Percentiles rank a stretch among this genome's conserved stretches.
Evolutionary conservation across 106 monocot species (phyloP).

Genomic region (Dioscorea zingiberensis): DNA sequence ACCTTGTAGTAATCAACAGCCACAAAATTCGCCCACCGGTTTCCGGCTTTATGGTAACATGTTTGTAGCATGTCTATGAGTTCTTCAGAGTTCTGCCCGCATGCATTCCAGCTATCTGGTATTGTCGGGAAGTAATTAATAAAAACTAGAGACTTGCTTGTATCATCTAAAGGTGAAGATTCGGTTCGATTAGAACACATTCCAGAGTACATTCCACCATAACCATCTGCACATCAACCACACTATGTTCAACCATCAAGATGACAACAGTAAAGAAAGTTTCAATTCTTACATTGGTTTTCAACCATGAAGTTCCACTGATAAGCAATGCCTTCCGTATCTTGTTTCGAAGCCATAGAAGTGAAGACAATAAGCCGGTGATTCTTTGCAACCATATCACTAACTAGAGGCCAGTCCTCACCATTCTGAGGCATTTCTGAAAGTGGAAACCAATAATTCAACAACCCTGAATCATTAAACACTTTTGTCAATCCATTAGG

Average conservation of each 20-base stretch:
- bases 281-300: conserved; percentile 56
- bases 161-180: conserved; percentile 58
- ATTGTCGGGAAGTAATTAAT: conserved; percentile 62
- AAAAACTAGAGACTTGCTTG: conserved; percentile 47
- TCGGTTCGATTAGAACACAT: conserved; percentile 55
- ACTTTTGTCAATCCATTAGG: conserved; percentile 69
- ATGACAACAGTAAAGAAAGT: not conserved
- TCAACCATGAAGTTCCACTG: conserved; percentile 91
- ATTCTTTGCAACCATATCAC: conserved; percentile 63
- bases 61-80: conserved; percentile 54
- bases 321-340: conserved; percentile 75
- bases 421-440: conserved; percentile 64
- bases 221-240: conserved; percentile 40
- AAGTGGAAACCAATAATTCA: conserved; percentile 76
- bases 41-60: conserved; percentile 41
- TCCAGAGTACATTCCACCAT: conserved; percentile 59
- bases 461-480: conserved; percentile 55
- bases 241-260: not conserved
- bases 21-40: conserved; percentile 78
- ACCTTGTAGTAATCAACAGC: conserved; percentile 90
- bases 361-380: conserved; percentile 76
- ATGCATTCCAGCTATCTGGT: conserved; percentile 32
- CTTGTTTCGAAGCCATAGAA: conserved; percentile 49
- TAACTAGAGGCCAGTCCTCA: conserved; percentile 68
- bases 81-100: conserved; percentile 47